These are phyloP conservation scores for Plasmodium gaboni DNA, from an alignment of 169 alveolate genomes.

Conservation along the genomic window DNA sequence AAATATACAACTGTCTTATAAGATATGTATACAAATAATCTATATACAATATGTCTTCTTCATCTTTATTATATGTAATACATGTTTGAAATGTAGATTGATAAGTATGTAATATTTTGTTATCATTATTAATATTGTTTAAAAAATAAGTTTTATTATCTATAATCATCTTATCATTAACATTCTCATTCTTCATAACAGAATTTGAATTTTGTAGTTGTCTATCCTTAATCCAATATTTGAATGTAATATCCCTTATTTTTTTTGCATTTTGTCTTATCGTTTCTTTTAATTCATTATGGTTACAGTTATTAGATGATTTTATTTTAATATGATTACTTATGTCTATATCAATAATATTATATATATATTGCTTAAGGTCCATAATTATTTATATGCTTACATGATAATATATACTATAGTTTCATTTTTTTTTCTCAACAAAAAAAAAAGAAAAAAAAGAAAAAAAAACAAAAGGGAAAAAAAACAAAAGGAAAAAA, in stretches of 20 bases:
- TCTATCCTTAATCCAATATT: not conserved
- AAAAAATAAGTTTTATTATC: not conserved
- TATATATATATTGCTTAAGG: no score
- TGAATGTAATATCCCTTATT: slow-evolving; percentile 24
- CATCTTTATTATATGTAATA: no score
- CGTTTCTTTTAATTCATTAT: slow-evolving; percentile 8
- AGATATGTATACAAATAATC: slow-evolving; percentile 36
- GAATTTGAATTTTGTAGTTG: no score
- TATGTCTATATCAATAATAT: not conserved
- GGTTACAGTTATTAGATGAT: slow-evolving; percentile 13
- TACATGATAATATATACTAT: not conserved
- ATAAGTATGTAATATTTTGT: not conserved
- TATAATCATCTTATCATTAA: not conserved
- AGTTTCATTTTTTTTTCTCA: not conserved
- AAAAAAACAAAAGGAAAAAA: not conserved
- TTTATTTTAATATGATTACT: slow-evolving; percentile 1
- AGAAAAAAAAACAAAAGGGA: not conserved
- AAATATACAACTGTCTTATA: slow-evolving; percentile 30
- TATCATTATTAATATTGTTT: not conserved
- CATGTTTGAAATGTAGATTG: not conserved
- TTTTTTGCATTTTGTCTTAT: slow-evolving; percentile 53
- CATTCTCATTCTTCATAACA: no score
- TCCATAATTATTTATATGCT: slow-evolving; percentile 6
- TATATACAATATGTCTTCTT: slow-evolving; percentile 1
- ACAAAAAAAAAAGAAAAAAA: not conserved